phyloP scores from a whole-genome alignment of 768 basidiomycete genomes.

The Phylloporus arenicola region DNA sequence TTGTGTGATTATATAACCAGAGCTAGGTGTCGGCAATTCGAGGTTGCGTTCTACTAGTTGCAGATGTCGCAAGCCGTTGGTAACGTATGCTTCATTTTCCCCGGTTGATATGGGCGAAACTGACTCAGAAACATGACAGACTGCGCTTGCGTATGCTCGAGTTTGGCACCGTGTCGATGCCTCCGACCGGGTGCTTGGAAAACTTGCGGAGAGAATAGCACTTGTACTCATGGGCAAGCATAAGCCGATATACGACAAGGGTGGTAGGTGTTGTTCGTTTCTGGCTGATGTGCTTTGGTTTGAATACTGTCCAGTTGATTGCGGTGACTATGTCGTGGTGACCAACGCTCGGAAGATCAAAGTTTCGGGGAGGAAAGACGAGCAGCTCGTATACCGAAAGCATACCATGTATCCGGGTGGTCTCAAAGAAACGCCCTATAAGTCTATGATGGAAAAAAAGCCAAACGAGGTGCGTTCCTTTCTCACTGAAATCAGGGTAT shows the following conservation, averaged over 20 bases:
- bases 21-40: background rate
- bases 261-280: slow-evolving; percentile 46
- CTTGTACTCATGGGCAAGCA: slow-evolving; percentile 98
- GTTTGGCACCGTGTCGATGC: slow-evolving; percentile 97
- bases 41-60: background rate
- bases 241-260: slow-evolving; percentile 93
- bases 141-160: slow-evolving; percentile 90
- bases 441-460: slow-evolving; percentile 74
- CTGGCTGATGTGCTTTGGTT: background rate
- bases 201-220: slow-evolving; percentile 91
- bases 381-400: slow-evolving; percentile 82
- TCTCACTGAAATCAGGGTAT: background rate
- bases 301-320: slow-evolving; percentile 63
- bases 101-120: background rate
- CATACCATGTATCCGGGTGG: slow-evolving; percentile 94
- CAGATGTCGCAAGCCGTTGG: slow-evolving; percentile 78
- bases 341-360: slow-evolving; percentile 81
- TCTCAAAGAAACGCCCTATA: slow-evolving; percentile 84
- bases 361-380: slow-evolving; percentile 84
- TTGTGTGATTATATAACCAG: slow-evolving; percentile 1
- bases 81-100: slow-evolving; percentile 47
- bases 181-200: slow-evolving; percentile 84
- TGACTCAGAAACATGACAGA: slow-evolving; percentile 43
- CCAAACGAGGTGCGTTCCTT: slow-evolving; percentile 74
- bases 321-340: slow-evolving; percentile 96